Base-by-base conservation (phyloP, 495 filamentous ascomycete species). In the Cladorrhinum samala region DNA sequence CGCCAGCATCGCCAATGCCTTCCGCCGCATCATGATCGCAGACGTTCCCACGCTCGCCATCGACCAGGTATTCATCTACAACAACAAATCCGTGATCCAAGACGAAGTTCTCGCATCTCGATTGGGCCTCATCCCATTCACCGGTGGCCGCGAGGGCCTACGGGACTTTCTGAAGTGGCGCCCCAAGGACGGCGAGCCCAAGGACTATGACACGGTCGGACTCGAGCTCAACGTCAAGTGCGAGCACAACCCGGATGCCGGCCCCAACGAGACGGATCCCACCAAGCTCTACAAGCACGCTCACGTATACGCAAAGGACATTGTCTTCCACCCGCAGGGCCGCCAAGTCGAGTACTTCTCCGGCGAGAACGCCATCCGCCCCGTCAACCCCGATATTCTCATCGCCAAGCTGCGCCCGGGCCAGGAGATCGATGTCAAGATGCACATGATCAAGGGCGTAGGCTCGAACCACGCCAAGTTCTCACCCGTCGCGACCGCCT, bases 401-500 rank as follows among this genome's bases (percentile, higher is more conserved):
- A 81, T 99, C 60, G 91, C 91, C 52, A 99, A 99, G 72, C 73
- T 99, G 61, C 84, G 94, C 30, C 94, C 94, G 0, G 89, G 88
- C 0, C 94, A 99, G 75, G 78, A 80, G 57, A 85, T 99, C 58
- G 76, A 88, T 51, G 67, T 95, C 52, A 80, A 86, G 53, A 81
- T 92, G 78, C 90, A 95, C 72, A 88, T 88, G 69, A 80, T 92
- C 69, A 96, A 96, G 70, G 94, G 94, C 20, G 85, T 93, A 50
- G 94, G 94, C 14, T 85, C 83, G 52, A 93, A 97, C 72, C 94
- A 99, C 69, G 88, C 94, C 44, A 99, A 99, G 67, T 99, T 92
- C 77, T 95, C 89, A 1, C 94, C 94, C 23, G 94, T 99, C 17
- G 91, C 92, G 3, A 95, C 94, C 0, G 92, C 93, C 8, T 84